Conservation (phyloP, 2,329 filamentous ascomycete genomes). For the Aspergillus ibericus region DNA sequence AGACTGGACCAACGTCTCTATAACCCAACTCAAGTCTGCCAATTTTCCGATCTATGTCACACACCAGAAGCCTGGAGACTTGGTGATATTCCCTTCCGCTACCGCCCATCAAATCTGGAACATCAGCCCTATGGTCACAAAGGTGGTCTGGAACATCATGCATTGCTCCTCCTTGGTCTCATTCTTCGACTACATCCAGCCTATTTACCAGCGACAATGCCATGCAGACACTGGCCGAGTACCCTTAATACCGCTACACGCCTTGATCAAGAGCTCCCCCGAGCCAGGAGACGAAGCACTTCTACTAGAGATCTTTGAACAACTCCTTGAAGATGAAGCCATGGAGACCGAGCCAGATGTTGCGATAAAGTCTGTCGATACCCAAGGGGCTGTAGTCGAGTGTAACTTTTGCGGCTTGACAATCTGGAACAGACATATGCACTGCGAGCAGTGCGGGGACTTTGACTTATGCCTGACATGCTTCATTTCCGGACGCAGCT, state of each 20-base stretch:
- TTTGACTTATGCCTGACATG: conserved; percentile 39
- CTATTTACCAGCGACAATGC: conserved; percentile 35
- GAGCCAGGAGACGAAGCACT: conserved; percentile 24
- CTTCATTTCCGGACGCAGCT: conserved; percentile 37
- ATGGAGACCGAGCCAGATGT: conserved; percentile 24
- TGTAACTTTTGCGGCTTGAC: conserved; percentile 40
- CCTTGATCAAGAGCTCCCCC: conserved; percentile 15
- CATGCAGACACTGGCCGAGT: conserved; percentile 32
- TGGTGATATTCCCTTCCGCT: conserved; percentile 38
- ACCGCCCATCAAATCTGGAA: conserved; percentile 42
- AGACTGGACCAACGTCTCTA: conserved; percentile 35
- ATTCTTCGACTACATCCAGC: conserved; percentile 37
- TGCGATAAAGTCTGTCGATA: conserved; percentile 28
- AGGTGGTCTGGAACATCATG: conserved; percentile 40
- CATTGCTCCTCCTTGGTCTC: conserved; percentile 35
- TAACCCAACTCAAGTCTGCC: conserved; percentile 31
- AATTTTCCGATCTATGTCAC: conserved; percentile 39
- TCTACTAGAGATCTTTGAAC: conserved; percentile 30
- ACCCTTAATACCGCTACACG: conserved; percentile 31
- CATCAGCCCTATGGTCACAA: conserved; percentile 34
- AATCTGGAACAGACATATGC: conserved; percentile 42
- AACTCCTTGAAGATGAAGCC: conserved; percentile 35
- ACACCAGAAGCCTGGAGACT: conserved; percentile 34
- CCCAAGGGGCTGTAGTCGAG: conserved; percentile 34
- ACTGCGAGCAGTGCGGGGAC: conserved; percentile 37